Base-by-base conservation (phyloP, 2,329 filamentous ascomycete species). In the Amylocarpus encephaloides region DNA sequence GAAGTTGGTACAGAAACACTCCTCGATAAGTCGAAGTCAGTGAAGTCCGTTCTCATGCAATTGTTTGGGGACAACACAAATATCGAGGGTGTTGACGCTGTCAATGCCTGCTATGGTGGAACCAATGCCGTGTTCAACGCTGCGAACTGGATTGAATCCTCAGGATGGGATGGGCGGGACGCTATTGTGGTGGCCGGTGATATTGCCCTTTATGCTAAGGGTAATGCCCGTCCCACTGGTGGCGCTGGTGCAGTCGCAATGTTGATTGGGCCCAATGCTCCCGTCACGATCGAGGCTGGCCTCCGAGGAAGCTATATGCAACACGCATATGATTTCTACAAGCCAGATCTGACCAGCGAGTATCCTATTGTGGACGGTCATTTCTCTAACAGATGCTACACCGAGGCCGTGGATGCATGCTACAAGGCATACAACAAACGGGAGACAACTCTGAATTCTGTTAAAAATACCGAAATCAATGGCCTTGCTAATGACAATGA, bases 301-400 rank as follows among this genome's bases (percentile, higher is more conserved):
- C 80, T 90, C 66, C 83, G 87, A 65, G 87, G 85, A 66, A 83
- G 77, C 63, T 89, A 88, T 75, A 85, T 91, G 82, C 77, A 83
- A 69, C 87, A 92, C 72, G 84, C 83, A 62, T 93, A 92, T 71
- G 87, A 92, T 70, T 92, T 92, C 70, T 92, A 89, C 82, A 92
- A 92, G 82, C 86, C 87, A 64, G 87, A 92, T 70, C 75, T 92
- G 59, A 86, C 86, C 65, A 88, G 84, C 78, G 87, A 92, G 73
- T 92, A 92, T 73, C 87, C 87, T 57, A 83, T 88, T 65, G 87
- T 92, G 51, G 87, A 92, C 63, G 87, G 87, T 54, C 86, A 91
- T 70, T 90, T 83, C 77, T 92, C 87, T 43, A 70, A 90, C 68
- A 85, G 75, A 70, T 92, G 87, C 78, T 92, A 92, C 73, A 86